A percentile compares a stretch with the other conserved stretches of the same genome.
Conservation (phyloP, 768 basidiomycete species). For the Lentinus tigrinus region DNA sequence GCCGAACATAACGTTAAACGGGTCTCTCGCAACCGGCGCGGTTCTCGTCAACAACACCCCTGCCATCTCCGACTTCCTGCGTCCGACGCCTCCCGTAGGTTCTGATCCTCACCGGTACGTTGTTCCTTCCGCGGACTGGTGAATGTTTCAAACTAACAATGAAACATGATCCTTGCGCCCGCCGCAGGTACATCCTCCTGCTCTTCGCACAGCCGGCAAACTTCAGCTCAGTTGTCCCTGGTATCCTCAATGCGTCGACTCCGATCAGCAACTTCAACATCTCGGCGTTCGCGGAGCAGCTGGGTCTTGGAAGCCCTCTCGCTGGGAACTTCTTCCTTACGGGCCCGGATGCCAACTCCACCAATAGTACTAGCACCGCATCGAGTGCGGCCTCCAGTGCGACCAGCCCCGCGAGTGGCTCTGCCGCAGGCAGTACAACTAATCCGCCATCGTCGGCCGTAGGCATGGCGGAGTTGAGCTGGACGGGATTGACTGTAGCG, state of each 20-base stretch:
- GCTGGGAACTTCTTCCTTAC: slow-evolving; percentile 34
- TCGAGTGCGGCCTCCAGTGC: neutral
- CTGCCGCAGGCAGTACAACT: neutral
- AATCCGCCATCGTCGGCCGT: neutral
- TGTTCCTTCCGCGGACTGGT: neutral
- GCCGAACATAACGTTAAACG: slow-evolving; percentile 22
- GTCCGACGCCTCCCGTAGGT: slow-evolving; percentile 31
- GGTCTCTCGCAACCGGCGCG: slow-evolving; percentile 11
- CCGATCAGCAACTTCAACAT: slow-evolving; percentile 33
- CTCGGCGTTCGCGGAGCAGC: slow-evolving; percentile 28
- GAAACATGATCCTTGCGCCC: neutral
- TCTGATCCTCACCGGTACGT: slow-evolving; percentile 34
- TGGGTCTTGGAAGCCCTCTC: slow-evolving; percentile 28
- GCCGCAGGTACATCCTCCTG: slow-evolving; percentile 29
- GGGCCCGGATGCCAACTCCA: slow-evolving; percentile 21
- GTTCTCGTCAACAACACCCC: slow-evolving; percentile 29
- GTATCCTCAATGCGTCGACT: slow-evolving; percentile 27
- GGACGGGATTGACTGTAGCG: neutral
- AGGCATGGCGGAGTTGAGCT: slow-evolving; percentile 1
- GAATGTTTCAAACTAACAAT: neutral
- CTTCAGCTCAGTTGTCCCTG: slow-evolving; percentile 14
- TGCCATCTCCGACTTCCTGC: slow-evolving; percentile 30
- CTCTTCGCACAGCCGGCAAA: slow-evolving; percentile 31
- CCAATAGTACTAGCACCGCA: neutral
- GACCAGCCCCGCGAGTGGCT: neutral